Evolutionary conservation across 768 basidiomycete species (phyloP), one percentile per base, ranked within the genome.

Genomic region (Termitomyces sp.): DNA sequence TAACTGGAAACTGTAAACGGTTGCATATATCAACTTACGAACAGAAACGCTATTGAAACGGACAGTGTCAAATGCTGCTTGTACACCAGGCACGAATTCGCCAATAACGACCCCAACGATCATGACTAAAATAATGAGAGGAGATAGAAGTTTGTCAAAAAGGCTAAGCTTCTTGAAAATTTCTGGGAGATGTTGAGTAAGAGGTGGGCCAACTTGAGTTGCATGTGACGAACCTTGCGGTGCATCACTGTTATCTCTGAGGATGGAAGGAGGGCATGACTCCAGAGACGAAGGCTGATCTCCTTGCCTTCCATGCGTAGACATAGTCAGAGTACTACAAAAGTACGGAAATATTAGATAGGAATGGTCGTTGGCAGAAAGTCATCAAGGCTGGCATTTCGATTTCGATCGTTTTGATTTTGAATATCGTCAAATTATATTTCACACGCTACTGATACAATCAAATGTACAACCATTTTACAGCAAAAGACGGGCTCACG

Each of bases 91-190:
- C 1, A 77, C 84, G 54, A 80, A 90, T 52, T 82, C 81, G 3
- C 91, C 89, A 21, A 94, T 82, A 49, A 91, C 66, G 5, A 91
- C 84, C 0, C 89, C 90, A 19, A 86, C 59, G 50, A 92, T 79
- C 91, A 93, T 93, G 27, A 76, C 78, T 0, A 88, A 25, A 3
- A 94, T 46, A 6, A 42, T 46, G 32, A 46, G 32, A 54, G 52
- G 46, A 16, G 21, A 47, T 17, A 37, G 11, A 23, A 40, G 47
- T 12, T 30, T 25, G 30, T 35, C 40, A 16, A 27, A 21, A 32
- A 53, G 28, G 41, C 52, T 34, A 16, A 53, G 52, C 16, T 53
- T 53, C 32, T 53, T 53, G 41, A 53, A 53, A 23, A 53, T 42
- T 23, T 42, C 52, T 53, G 16, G 19, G 34, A 27, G 49, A 34